Base-by-base conservation (phyloP, 2,329 filamentous ascomycete species). In the Hypoxylon rubiginosum region DNA sequence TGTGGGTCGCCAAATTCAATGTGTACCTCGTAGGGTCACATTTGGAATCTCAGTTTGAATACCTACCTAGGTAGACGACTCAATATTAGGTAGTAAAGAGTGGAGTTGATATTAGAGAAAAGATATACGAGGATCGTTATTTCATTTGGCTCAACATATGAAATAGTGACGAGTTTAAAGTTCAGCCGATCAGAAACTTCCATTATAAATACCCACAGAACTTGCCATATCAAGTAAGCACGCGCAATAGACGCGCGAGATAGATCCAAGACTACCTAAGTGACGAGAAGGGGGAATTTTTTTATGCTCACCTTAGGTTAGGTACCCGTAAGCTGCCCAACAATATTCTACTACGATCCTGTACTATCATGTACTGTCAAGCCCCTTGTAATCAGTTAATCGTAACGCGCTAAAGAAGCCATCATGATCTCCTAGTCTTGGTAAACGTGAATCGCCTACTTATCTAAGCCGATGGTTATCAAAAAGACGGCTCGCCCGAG, bases 81-180 rank as follows among this genome's bases (percentile, higher is more conserved):
- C 8, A 17, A 45, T 21, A n/a, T n/a, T n/a, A n/a, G n/a, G n/a
- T n/a, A n/a, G n/a, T n/a, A n/a, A n/a, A n/a, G n/a, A 24, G 7
- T 17, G 1, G n/a, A 17, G 2, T 15, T 17, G 24, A 15, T 30
- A 32, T 39, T 41, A n/a, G 15, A 13, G 11, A 3, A 39, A 43
- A 58, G 4, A 28, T 41, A 8, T 15, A 34, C 11, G 15, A n/a
- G 28, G 13, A 61, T 49, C 39, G 4, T 36, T 15, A 36, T 15
- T 36, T 36, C 11, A 36, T 9, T 51, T 28, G 15, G 28, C 49
- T 41, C 41, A 8, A 10, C 26, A 30, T 10, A 15, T 39, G 13
- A 26, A 43, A 24, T 62, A 62, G 26, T 15, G 50, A 48, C 19
- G 46, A 19, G 39, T 60, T 50, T 60, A 64, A 26, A 63, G 59